Conservation (phyloP, 768 basidiomycete species). For the Pleurotus tuber-regium region DNA sequence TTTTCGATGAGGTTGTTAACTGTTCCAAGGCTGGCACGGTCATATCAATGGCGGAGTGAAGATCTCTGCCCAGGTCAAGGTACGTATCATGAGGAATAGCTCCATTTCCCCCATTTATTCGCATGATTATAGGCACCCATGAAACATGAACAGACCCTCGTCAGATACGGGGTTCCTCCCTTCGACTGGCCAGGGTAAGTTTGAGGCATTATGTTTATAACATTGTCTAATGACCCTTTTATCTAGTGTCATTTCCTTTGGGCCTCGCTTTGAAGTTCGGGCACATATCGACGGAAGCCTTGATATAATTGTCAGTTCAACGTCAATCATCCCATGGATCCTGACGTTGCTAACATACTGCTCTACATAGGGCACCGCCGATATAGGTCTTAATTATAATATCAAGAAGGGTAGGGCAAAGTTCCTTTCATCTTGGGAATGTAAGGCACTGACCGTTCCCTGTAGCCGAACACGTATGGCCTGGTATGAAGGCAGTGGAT, state of each 20-base stretch:
- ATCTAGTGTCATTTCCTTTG: background rate
- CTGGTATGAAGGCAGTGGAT: background rate
- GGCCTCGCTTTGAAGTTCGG: conserved; percentile 3
- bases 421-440: background rate
- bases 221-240: too few species aligned
- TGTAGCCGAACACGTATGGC: conserved; percentile 5
- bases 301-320: background rate
- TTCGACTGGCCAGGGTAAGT: conserved; percentile 9
- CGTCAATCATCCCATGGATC: background rate
- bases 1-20: background rate
- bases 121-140: background rate
- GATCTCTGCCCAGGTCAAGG: background rate
- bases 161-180: conserved; percentile 6
- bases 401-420: conserved; percentile 2
- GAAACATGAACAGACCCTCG: conserved; percentile 5
- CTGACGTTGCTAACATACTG: background rate
- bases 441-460: background rate
- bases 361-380: background rate
- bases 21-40: background rate
- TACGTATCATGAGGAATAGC: background rate
- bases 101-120: background rate
- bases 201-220: background rate
- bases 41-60: conserved; percentile 2
- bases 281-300: conserved; percentile 3
- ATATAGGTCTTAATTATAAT: conserved; percentile 5